Evolutionary conservation across 116 monocot species (phyloP), one percentile per base, ranked within the genome.

Genomic region (Dioscorea cayenensis): DNA sequence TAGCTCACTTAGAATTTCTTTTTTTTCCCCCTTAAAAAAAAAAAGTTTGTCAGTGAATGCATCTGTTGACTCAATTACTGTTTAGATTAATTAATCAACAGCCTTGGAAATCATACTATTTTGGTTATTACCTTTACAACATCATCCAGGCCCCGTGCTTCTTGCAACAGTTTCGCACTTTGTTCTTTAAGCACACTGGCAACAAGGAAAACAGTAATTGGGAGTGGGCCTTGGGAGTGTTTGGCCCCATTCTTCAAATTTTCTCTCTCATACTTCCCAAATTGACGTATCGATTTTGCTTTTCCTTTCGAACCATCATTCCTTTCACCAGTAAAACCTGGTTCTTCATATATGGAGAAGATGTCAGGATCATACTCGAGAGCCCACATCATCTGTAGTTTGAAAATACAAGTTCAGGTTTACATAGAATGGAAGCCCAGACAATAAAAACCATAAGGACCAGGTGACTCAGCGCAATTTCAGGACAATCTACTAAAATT

Each of bases 381-480:
- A 77, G 93, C 96, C 96, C 96, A 97, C 96, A 97, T 97, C 93
- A 97, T 97, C 96, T 97, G 86, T 71, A 64, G 17, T 61, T 77
- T 68, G 12, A 60, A 49, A 55, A 29, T 17, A 11, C 49, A 67
- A 49, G 4, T 48, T 67, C 67, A 67, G 16, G 9, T 49, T 65
- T 16, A 14, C 35, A 35, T 4, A 35, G 28, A 16, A 55, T 55
- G n/a, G 2, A 5, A 55, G 17, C n/a, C 10, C 7, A 43, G 43
- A 35, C 29, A 14, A 55, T 55, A 55, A 55, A n/a, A 55, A 55
- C n/a, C 55, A 55, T 16, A 5, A 55, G 55, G n/a, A 55, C 55
- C 14, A 55, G 16, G 16, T n/a, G 55, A 55, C 16, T n/a, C 5
- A 18, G 5, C 2, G 55, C 17, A 18, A 14, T 55, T 43, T 10